Evolutionary conservation across 768 basidiomycete genomes (phyloP), one percentile per base, ranked within the genome.

Genomic region (Nevesoporus exiguus): DNA sequence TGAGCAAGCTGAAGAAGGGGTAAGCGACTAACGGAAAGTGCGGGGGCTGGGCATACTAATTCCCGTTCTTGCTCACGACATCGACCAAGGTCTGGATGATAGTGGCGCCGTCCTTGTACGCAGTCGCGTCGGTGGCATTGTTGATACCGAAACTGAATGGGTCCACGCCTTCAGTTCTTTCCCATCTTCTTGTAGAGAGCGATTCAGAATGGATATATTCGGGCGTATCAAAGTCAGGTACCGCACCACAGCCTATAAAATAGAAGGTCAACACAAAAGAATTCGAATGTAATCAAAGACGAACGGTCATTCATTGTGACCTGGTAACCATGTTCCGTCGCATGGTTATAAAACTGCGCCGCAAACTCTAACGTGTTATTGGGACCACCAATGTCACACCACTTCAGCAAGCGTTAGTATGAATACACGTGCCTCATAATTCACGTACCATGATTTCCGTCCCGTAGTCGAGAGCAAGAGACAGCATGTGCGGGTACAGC

Each of bases 31-130:
- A 31, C 15, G 11, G 33, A 41, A 7, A 36, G 44, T 24, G 15
- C 39, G 24, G 7, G 27, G 41, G 24, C 3, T 3, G 7, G n/a
- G 61, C 78, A 61, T 57, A 80, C 80, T 76, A 84, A 61, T 85
- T 83, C 13, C 84, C 83, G 54, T 81, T 81, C 71, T 84, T 84
- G 27, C 81, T 80, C 19, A 78, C 82, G 55, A 84, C 77, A 55
- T 84, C 81, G 27, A 80, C 76, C 48, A 83, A 59, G 0, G 73
- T 79, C 47, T 77, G 79, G 3, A 84, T 65, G 42, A 83, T 79
- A 13, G 73, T 73, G 2, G 76, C 67, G 0, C 73, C 76, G 48
- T 77, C 77, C 70, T 78, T 82, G 60, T 81, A 83, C 50, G 77
- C 58, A 19, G 60, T 63, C 1, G 71, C 65, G 49, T 70, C 63